Evolutionary conservation across 495 filamentous ascomycete species (phyloP).

Genomic region (Aspergillus sclerotiicarbonarius): DNA sequence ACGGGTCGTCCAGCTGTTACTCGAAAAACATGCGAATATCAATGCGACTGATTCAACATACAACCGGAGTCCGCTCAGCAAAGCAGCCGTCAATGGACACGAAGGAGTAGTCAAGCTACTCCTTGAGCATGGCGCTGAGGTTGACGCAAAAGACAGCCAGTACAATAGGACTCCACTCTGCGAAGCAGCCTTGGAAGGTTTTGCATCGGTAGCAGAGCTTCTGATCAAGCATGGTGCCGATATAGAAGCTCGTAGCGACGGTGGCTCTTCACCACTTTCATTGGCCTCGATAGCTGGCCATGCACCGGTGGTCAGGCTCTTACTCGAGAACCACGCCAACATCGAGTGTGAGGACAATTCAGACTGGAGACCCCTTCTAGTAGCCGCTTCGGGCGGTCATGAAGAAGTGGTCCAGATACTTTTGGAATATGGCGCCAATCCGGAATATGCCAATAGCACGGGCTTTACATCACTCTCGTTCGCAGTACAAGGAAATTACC

Average conservation of each 20-base stretch:
- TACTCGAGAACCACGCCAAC: slow-evolving; percentile 2
- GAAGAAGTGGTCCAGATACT: neutral
- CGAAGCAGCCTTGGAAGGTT: slow-evolving; percentile 5
- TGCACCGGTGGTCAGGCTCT: neutral
- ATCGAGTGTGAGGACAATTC: neutral
- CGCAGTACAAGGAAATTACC: neutral
- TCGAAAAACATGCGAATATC: neutral
- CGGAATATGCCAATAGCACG: neutral
- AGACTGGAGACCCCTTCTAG: neutral
- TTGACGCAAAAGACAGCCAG: slow-evolving; percentile 6
- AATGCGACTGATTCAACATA: slow-evolving; percentile 6
- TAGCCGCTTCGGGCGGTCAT: neutral
- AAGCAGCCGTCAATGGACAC: slow-evolving; percentile 31
- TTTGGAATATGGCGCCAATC: neutral
- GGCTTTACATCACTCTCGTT: neutral
- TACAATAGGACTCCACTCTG: slow-evolving; percentile 3
- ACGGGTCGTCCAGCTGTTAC: slow-evolving; percentile 7
- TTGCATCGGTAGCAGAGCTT: neutral
- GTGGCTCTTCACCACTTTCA: slow-evolving; percentile 10
- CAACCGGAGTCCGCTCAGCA: slow-evolving; percentile 30
- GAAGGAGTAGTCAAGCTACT: slow-evolving; percentile 24
- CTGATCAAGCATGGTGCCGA: slow-evolving; percentile 5
- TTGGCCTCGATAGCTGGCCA: slow-evolving; percentile 12
- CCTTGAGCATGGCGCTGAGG: slow-evolving; percentile 14
- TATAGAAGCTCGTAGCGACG: neutral